These are phyloP conservation scores for Alternaria postmessia DNA, from an alignment of 2,329 filamentous ascomycete species.

Conservation along the genomic window DNA sequence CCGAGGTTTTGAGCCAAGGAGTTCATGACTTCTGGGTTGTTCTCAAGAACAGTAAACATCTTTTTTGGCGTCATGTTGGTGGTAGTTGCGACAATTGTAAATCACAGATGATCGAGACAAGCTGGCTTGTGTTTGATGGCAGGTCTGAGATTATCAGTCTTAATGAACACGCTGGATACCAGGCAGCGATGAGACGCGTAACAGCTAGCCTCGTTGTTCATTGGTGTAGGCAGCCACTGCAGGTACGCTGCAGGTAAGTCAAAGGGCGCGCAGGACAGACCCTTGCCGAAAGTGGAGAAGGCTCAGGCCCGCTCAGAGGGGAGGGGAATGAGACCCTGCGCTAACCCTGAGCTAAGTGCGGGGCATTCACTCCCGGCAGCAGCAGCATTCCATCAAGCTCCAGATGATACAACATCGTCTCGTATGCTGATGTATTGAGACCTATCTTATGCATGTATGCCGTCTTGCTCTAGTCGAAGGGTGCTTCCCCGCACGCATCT, in stretches of 20 bases:
- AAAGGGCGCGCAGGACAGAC: neutral
- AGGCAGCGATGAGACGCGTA: constrained; percentile 17
- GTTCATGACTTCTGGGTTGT: constrained; percentile 64
- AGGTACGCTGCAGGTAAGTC: constrained; percentile 1
- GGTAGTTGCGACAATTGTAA: neutral
- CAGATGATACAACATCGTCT: neutral
- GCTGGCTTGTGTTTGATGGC: neutral
- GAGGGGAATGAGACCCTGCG: constrained; percentile 18
- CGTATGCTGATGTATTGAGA: neutral
- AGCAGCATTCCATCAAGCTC: neutral
- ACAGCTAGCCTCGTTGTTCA: neutral
- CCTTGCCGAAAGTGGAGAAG: neutral
- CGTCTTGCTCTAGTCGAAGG: neutral
- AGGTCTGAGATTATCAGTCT: neutral
- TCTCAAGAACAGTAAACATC: constrained; percentile 52
- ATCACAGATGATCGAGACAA: neutral
- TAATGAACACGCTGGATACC: neutral
- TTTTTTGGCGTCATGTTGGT: constrained; percentile 29
- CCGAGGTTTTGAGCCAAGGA: constrained; percentile 60
- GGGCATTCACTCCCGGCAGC: constrained; percentile 3
- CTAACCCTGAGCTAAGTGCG: constrained; percentile 18
- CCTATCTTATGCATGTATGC: neutral
- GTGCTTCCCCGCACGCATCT: neutral
- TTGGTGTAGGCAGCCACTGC: constrained; percentile 1
- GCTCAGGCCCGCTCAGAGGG: neutral